Base-by-base conservation (phyloP, 2,329 filamentous ascomycete genomes). In the Dothideomycetes sp. region DNA sequence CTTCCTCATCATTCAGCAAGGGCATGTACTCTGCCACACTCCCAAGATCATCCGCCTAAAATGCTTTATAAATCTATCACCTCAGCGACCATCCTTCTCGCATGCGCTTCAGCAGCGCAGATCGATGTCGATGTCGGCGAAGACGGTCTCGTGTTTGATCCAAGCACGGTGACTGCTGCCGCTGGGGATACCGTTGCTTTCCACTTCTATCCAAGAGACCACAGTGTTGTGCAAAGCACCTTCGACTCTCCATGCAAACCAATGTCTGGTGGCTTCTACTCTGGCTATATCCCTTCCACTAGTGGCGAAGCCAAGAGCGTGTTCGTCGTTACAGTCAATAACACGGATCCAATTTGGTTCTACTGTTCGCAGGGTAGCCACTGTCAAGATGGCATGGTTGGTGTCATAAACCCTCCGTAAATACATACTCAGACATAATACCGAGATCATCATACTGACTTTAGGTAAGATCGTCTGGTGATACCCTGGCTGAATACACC, bases 361-460 rank as follows among this genome's bases (percentile, higher is more conserved):
- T 44, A 44, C 31, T 38, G 35, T 31, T 35, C 42, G 8, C 42
- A 41, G 14, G 38, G 30, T 9, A 37, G 32, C 15, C 34, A 44
- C 18, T 44, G 42, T 12, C 42, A 44, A 14, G 32, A 19, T 24
- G 42, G 42, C n/a, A 42, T 42, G 42, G 42, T 44, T 3, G 42
- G 42, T n/a, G 42, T 38, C 15, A 44, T 44, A 9, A 44, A 44
- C 16, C 37, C 37, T 18, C 34, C 42, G 42, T 44, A 31, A 38
- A 39, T 37, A n/a, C n/a, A n/a, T n/a, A n/a, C n/a, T n/a, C n/a
- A n/a, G n/a, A n/a, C n/a, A n/a, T n/a, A n/a, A n/a, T n/a, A n/a
- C n/a, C n/a, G n/a, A n/a, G n/a, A n/a, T n/a, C n/a, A n/a, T n/a
- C n/a, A n/a, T n/a, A n/a, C n/a, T n/a, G n/a, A n/a, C n/a, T n/a